These are phyloP conservation scores for Coemansia asiatica DNA, from an alignment of 192 early-diverging fungal species.

Conservation along the genomic window DNA sequence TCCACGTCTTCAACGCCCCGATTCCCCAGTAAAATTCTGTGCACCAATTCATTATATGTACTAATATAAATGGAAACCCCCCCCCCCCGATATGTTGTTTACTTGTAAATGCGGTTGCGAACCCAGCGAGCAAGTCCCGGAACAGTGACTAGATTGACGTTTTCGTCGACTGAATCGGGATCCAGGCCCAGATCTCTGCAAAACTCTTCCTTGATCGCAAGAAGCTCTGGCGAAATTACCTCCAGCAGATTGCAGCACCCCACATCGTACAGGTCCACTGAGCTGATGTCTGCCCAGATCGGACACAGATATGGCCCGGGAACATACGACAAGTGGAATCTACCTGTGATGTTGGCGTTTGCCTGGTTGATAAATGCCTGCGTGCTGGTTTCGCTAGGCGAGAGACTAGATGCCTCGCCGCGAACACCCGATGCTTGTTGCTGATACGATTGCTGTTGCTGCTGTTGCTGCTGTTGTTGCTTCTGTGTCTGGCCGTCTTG, in stretches of 20 bases:
- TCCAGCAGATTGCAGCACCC: slow-evolving; percentile 47
- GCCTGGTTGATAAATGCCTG: slow-evolving; percentile 14
- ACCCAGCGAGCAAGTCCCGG: slow-evolving; percentile 49
- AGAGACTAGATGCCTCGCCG: neutral
- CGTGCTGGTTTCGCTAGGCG: slow-evolving; percentile 37
- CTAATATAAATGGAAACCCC: no score
- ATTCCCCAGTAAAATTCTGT: neutral
- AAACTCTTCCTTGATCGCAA: slow-evolving; percentile 53
- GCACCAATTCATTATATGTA: no score
- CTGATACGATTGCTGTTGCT: slow-evolving; percentile 6
- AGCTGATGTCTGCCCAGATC: slow-evolving; percentile 52
- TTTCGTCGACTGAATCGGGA: slow-evolving; percentile 34
- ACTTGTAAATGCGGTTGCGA: slow-evolving; percentile 19
- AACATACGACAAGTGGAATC: slow-evolving; percentile 44
- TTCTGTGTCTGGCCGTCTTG: neutral
- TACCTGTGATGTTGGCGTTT: slow-evolving; percentile 44
- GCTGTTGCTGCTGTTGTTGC: neutral
- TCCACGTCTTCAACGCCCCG: slow-evolving; percentile 64
- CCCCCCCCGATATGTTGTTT: no score
- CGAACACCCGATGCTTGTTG: neutral
- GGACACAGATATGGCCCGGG: slow-evolving; percentile 52
- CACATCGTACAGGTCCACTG: slow-evolving; percentile 52
- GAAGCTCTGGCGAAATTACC: slow-evolving; percentile 45
- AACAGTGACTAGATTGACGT: slow-evolving; percentile 36
- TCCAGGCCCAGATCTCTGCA: slow-evolving; percentile 48